Evolutionary conservation across 2,329 filamentous ascomycete species (phyloP).

Genomic region (Xylariaceae sp.): DNA sequence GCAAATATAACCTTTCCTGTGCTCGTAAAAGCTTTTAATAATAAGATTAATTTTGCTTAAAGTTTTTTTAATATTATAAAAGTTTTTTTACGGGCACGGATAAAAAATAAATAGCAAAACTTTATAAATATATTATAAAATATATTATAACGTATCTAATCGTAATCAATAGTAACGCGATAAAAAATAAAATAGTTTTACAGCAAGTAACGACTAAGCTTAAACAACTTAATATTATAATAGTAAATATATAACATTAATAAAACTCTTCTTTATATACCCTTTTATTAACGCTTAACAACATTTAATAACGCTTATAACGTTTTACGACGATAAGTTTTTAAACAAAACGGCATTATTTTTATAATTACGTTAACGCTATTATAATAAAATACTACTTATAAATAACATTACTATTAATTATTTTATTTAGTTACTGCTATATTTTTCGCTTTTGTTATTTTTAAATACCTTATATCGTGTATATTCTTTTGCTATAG

Average conservation of each 20-base stretch:
- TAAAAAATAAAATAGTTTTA: background rate
- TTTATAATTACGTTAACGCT: no score
- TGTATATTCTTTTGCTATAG: no score
- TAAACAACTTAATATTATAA: constrained; percentile 7
- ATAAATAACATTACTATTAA: no score
- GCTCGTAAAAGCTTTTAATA: constrained; percentile 3
- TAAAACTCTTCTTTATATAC: no score
- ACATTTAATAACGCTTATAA: no score
- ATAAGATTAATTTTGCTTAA: constrained; percentile 9
- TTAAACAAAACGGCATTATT: background rate
- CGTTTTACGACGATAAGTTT: background rate
- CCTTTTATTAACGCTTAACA: constrained; percentile 1
- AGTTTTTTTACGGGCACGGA: constrained; percentile 5
- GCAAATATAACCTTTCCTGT: constrained; percentile 4
- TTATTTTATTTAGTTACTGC: no score
- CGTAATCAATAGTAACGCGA: constrained; percentile 6
- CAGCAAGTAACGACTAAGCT: background rate
- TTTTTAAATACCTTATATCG: no score
- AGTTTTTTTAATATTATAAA: constrained; percentile 6
- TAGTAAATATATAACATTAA: background rate
- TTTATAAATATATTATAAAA: background rate
- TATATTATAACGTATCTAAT: background rate
- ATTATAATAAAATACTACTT: no score
- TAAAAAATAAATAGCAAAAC: background rate
- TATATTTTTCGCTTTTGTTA: no score